Evolutionary conservation across 192 early-diverging fungal genomes (phyloP).

Genomic region (Entomortierella parvispora): DNA sequence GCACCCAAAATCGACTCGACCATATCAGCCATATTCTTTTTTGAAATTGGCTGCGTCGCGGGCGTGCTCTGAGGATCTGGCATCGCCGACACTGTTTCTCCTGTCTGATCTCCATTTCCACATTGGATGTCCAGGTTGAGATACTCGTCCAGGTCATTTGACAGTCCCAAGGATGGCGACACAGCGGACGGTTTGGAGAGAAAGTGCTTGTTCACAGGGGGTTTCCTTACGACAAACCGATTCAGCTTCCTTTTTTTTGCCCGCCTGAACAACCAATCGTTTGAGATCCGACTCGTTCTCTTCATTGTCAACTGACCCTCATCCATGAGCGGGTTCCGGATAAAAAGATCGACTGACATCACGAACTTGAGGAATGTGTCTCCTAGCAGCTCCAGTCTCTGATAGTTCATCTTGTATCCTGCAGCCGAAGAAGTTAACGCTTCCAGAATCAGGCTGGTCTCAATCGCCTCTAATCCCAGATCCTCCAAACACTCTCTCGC

Average conservation of each 20-base stretch:
- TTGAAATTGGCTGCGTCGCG: constrained; percentile 62
- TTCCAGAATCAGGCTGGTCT: constrained; percentile 56
- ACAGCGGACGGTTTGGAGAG: neutral
- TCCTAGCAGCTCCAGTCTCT: constrained; percentile 89
- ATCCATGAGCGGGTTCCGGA: constrained; percentile 69
- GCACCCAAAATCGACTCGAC: constrained; percentile 87
- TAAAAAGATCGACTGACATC: constrained; percentile 76
- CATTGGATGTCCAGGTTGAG: too few relatives aligned
- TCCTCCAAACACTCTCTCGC: constrained; percentile 48
- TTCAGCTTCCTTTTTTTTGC: constrained; percentile 64
- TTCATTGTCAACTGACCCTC: constrained; percentile 81
- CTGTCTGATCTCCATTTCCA: too few relatives aligned
- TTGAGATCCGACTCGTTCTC: constrained; percentile 76
- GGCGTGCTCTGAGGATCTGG: constrained; percentile 54
- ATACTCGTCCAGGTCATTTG: too few relatives aligned
- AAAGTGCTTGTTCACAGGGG: constrained; percentile 4
- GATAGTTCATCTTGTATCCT: constrained; percentile 75
- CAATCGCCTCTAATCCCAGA: constrained; percentile 50
- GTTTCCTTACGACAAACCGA: constrained; percentile 53
- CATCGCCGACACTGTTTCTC: neutral
- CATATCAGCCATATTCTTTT: constrained; percentile 87
- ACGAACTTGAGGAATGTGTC: constrained; percentile 88
- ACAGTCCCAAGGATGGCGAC: too few relatives aligned
- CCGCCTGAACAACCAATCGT: constrained; percentile 68
- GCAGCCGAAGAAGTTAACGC: constrained; percentile 80